Evolutionary conservation across 805 yeast genomes (phyloP), one percentile per base, ranked within the genome.

Genomic region (Isabelozyma heimii): DNA sequence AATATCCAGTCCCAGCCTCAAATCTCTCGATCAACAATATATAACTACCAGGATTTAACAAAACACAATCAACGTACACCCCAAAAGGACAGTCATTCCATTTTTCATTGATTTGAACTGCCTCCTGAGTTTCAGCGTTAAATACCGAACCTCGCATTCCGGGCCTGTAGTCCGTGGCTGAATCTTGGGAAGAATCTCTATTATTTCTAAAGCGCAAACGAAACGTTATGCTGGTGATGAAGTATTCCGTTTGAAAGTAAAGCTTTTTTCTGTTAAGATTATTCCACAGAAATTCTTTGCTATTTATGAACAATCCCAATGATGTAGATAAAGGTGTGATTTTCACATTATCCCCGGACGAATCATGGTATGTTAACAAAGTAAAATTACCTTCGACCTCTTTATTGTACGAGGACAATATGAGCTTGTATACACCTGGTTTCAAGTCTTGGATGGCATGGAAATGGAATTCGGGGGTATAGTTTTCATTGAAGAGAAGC

Each of bases 41-140:
- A 47, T 76, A 74, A 5, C 50, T 52, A 0, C 67, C 73, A 2
- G 65, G 61, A 2, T 47, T 50, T 0, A 58, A 57, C 3, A 67
- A 41, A 4, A 40, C 38, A 42, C 66, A 61, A 40, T 71, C 71
- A 14, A 73, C 56, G 52, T 72, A 78, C 3, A 74, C 58, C 0
- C 84, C 84, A 56, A 73, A 75, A 7, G 76, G 52, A 17, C 68
- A 63, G 48, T 73, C 75, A 47, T 65, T 66, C 74, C 80, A 79
- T 12, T 55, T 47, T 27, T 67, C 67, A 46, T 70, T 72, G 15
- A 73, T 58, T 35, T 60, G 55, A 1, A 76, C 52, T 0, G 78
- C 71, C 39, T 52, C 46, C 3, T 59, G 54, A 10, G 60, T 58
- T 14, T 52, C 52, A 5, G 55, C 55, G 41, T 65, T 57, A 54